These are phyloP conservation scores for Colletotrichum sp. DNA, from an alignment of 2,329 filamentous ascomycete species.

Conservation along the genomic window DNA sequence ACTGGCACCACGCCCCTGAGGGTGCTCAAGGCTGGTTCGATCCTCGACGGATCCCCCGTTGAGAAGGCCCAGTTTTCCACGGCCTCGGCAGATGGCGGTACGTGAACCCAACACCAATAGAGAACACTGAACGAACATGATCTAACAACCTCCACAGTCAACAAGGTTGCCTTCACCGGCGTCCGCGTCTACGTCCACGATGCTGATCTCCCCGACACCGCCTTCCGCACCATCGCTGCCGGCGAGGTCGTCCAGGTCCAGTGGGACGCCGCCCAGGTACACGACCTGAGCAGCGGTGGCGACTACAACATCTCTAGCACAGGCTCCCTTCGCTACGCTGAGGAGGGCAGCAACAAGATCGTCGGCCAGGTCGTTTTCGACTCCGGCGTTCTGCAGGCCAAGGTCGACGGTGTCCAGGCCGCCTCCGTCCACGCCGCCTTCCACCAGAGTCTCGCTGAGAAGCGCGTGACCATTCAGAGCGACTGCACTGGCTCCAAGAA, in stretches of 20 bases:
- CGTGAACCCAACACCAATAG: slow-evolving; percentile 20
- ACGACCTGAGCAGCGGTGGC: slow-evolving; percentile 50
- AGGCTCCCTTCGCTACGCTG: slow-evolving; percentile 58
- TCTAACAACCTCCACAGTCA: slow-evolving; percentile 28
- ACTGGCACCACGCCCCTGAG: slow-evolving; percentile 48
- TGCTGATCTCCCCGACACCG: slow-evolving; percentile 41
- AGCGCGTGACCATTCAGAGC: slow-evolving; percentile 36
- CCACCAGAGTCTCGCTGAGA: slow-evolving; percentile 44
- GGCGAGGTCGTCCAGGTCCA: slow-evolving; percentile 50
- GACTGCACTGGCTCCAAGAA: slow-evolving; percentile 2
- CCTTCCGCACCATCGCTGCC: slow-evolving; percentile 49
- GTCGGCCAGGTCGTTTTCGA: slow-evolving; percentile 54
- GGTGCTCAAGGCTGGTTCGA: slow-evolving; percentile 52
- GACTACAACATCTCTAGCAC: slow-evolving; percentile 55
- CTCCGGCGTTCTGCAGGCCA: slow-evolving; percentile 59
- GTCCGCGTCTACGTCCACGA: slow-evolving; percentile 50
- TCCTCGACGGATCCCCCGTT: slow-evolving; percentile 50
- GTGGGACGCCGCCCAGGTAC: slow-evolving; percentile 55
- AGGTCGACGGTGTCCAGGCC: slow-evolving; percentile 59
- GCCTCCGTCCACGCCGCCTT: slow-evolving; percentile 50
- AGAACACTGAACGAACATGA: not conserved
- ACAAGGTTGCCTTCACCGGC: slow-evolving; percentile 50
- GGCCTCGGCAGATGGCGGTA: slow-evolving; percentile 31
- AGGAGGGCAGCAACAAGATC: slow-evolving; percentile 51
- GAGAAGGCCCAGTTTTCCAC: slow-evolving; percentile 54